phyloP scores from a whole-genome alignment of 2,329 filamentous ascomycete genomes.

The Decorospora gaudefroyi region DNA sequence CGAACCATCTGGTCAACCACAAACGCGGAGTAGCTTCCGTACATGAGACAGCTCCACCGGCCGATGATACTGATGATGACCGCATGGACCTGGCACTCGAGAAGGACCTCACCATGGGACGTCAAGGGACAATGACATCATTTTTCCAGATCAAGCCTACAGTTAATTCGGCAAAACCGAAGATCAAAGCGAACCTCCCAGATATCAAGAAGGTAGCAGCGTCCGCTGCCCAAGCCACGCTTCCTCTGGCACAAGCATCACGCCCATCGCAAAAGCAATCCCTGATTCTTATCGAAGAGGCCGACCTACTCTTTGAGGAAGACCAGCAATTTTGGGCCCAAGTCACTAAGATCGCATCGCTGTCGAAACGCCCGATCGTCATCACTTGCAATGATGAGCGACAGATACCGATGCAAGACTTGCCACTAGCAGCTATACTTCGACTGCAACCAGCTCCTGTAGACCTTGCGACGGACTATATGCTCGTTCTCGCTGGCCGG shows the following conservation, averaged over 20 bases:
- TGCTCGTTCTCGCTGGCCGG: constrained; percentile 80
- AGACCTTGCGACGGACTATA: constrained; percentile 74
- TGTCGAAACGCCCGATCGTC: constrained; percentile 89
- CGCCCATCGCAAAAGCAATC: constrained; percentile 77
- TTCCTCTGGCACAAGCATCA: constrained; percentile 38
- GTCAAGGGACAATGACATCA: constrained; percentile 76
- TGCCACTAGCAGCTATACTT: constrained; percentile 85
- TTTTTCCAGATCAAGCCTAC: constrained; percentile 67
- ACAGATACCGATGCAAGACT: constrained; percentile 72
- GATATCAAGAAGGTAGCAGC: constrained; percentile 21
- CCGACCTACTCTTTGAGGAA: constrained; percentile 90
- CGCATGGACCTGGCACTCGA: constrained; percentile 54
- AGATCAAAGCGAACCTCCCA: constrained; percentile 20
- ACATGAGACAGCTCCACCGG: constrained; percentile 11
- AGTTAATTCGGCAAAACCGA: constrained; percentile 27
- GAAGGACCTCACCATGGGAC: constrained; percentile 66
- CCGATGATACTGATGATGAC: constrained; percentile 45
- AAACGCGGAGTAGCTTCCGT: constrained; percentile 39
- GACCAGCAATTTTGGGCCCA: constrained; percentile 95
- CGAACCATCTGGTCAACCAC: constrained; percentile 82
- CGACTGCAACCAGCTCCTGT: constrained; percentile 70
- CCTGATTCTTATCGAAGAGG: constrained; percentile 90
- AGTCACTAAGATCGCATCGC: constrained; percentile 73
- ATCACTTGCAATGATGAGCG: constrained; percentile 93
- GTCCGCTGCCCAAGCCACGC: constrained; percentile 26